A percentile compares a stretch with the other conserved stretches of the same genome.
phyloP scores from a whole-genome alignment of 2,329 filamentous ascomycete species.

The Xylaria polymorpha region DNA sequence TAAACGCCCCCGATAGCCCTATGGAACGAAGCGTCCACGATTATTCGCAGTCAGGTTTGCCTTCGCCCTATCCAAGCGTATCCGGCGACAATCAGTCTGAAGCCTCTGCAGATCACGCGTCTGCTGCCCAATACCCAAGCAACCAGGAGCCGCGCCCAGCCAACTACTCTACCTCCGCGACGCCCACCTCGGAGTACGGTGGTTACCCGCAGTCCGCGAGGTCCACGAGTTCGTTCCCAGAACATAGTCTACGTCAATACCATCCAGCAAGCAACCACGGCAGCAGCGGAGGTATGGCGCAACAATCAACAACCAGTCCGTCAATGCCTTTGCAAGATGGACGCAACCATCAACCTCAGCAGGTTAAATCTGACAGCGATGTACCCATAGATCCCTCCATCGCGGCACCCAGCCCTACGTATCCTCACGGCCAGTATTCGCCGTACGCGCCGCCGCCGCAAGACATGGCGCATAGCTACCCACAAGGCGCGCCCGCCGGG shows the following conservation, averaged over 20 bases:
- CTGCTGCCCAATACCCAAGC: conserved; percentile 89
- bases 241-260: conserved; percentile 88
- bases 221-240: conserved; percentile 81
- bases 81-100: conserved; percentile 82
- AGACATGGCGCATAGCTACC: conserved; percentile 86
- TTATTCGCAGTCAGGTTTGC: conserved; percentile 91
- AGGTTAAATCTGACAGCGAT: conserved; percentile 94
- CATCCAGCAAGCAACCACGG: conserved; percentile 80
- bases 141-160: conserved; percentile 80
- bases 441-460: conserved; percentile 85
- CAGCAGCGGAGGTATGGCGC: conserved; percentile 90
- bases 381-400: conserved; percentile 99
- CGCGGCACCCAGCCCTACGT: conserved; percentile 90
- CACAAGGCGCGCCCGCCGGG: conserved; percentile 65
- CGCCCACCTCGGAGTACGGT: conserved; percentile 89
- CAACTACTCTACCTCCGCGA: conserved; percentile 80
- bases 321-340: conserved; percentile 88
- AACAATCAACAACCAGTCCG: conserved; percentile 98
- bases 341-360: conserved; percentile 78
- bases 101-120: conserved; percentile 88
- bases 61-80: conserved; percentile 74
- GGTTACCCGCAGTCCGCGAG: conserved; percentile 80
- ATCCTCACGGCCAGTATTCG: conserved; percentile 84
- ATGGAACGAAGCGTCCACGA: conserved; percentile 75
- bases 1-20: conserved; percentile 52